Evolutionary conservation across 2,329 filamentous ascomycete species (phyloP).

Genomic region (Botrytis medusae): DNA sequence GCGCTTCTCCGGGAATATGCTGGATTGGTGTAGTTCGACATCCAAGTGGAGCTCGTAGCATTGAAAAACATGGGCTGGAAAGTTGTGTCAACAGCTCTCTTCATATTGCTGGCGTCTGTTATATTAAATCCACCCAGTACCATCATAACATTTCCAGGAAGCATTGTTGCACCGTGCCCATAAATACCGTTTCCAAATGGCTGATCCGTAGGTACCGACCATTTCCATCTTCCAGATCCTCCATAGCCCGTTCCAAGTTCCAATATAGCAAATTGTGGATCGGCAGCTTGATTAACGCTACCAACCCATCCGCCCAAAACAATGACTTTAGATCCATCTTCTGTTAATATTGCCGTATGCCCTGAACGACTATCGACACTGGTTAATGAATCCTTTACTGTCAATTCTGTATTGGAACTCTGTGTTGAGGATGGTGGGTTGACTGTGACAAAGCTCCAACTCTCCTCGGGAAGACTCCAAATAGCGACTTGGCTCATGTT

Average conservation of each 20-base stretch:
- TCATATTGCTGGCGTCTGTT: constrained; percentile 33
- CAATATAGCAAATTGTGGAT: constrained; percentile 78
- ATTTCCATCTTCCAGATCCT: constrained; percentile 68
- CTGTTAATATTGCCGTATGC: constrained; percentile 78
- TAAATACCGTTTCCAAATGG: constrained; percentile 52
- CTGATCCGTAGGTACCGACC: constrained; percentile 58
- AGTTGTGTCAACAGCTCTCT: constrained; percentile 45
- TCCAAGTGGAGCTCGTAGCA: constrained; percentile 58
- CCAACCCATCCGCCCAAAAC: constrained; percentile 93
- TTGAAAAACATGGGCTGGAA: constrained; percentile 55
- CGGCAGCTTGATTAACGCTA: constrained; percentile 69
- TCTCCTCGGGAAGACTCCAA: constrained; percentile 81
- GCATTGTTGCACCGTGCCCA: constrained; percentile 61
- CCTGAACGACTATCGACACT: constrained; percentile 74
- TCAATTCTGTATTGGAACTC: constrained; percentile 54
- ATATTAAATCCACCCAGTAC: constrained; percentile 63
- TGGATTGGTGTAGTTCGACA: constrained; percentile 55
- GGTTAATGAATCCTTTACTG: constrained; percentile 45
- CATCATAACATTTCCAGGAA: constrained; percentile 69
- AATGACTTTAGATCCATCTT: constrained; percentile 75
- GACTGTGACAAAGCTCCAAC: constrained; percentile 80
- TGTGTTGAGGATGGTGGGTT: constrained; percentile 43
- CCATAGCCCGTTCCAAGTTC: constrained; percentile 74
- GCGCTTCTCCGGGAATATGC: constrained; percentile 29
- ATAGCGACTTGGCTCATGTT: constrained; percentile 91